These are phyloP conservation scores for Cytospora chrysosperma DNA, from an alignment of 2,329 filamentous ascomycete species.

Conservation along the genomic window DNA sequence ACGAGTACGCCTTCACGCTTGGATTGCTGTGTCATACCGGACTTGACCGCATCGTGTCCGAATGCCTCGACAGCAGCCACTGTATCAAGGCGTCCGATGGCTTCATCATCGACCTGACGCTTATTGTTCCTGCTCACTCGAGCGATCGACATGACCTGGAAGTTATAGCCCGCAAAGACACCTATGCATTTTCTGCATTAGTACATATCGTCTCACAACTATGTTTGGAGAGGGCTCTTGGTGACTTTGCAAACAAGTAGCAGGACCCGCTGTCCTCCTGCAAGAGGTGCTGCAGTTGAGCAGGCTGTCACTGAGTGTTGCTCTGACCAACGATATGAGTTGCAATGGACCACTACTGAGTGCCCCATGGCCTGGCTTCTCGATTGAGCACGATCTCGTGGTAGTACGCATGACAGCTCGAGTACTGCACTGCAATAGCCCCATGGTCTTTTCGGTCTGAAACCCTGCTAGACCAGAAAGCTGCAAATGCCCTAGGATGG, in stretches of 20 bases:
- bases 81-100: slow-evolving; percentile 3
- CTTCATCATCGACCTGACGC: background rate
- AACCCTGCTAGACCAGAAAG: background rate
- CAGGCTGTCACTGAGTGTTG: background rate
- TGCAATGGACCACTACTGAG: background rate
- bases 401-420: background rate
- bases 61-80: slow-evolving; percentile 2
- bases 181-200: background rate
- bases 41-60: background rate
- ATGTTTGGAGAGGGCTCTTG: too few species aligned
- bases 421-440: background rate
- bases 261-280: background rate
- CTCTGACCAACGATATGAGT: too few species aligned
- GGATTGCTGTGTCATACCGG: background rate
- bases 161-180: slow-evolving; percentile 37
- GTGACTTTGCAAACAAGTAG: background rate
- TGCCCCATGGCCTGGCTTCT: background rate
- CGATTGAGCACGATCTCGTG: background rate
- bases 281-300: background rate
- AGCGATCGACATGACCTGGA: slow-evolving; percentile 25
- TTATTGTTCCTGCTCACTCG: slow-evolving; percentile 6
- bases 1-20: slow-evolving; percentile 31
- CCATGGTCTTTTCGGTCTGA: background rate
- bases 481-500: background rate
- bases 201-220: background rate